Percentiles rank a stretch among this genome's conserved stretches.
phyloP scores from a whole-genome alignment of 768 basidiomycete genomes.

The Amanita polypyramis region DNA sequence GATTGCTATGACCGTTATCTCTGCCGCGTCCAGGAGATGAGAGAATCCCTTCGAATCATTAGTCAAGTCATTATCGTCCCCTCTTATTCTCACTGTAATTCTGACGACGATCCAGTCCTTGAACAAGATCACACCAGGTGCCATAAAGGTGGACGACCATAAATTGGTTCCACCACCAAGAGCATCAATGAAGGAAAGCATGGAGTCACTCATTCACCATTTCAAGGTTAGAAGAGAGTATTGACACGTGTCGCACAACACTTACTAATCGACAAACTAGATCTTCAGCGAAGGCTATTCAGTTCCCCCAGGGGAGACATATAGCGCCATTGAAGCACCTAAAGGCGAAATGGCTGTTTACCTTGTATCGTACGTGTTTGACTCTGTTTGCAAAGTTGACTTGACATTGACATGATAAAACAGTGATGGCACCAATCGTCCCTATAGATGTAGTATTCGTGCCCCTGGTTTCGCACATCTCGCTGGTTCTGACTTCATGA shows the following conservation, averaged over 20 bases:
- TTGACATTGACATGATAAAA: not conserved
- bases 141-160: conserved; percentile 91
- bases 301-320: conserved; percentile 93
- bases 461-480: conserved; percentile 95
- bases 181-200: conserved; percentile 98
- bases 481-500: conserved; percentile 96
- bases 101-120: conserved; percentile 47
- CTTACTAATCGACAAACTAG: conserved; percentile 24
- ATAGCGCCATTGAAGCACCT: conserved; percentile 95
- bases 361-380: conserved; percentile 75
- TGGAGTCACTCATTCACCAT: conserved; percentile 97
- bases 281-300: conserved; percentile 96
- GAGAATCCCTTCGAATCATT: conserved; percentile 87
- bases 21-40: conserved; percentile 97
- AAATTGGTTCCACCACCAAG: conserved; percentile 95
- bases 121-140: conserved; percentile 94
- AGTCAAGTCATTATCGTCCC: conserved; percentile 37
- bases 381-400: not conserved
- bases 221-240: conserved; percentile 58
- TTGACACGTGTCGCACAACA: not conserved
- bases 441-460: conserved; percentile 95
- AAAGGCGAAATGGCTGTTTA: conserved; percentile 99
- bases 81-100: not conserved
- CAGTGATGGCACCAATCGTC: conserved; percentile 90
- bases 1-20: conserved; percentile 98